Percentiles rank a stretch among this genome's conserved stretches.
These are phyloP conservation scores for Fagus sylvatica DNA, from an alignment of 306 rosid species.

Conservation along the genomic window DNA sequence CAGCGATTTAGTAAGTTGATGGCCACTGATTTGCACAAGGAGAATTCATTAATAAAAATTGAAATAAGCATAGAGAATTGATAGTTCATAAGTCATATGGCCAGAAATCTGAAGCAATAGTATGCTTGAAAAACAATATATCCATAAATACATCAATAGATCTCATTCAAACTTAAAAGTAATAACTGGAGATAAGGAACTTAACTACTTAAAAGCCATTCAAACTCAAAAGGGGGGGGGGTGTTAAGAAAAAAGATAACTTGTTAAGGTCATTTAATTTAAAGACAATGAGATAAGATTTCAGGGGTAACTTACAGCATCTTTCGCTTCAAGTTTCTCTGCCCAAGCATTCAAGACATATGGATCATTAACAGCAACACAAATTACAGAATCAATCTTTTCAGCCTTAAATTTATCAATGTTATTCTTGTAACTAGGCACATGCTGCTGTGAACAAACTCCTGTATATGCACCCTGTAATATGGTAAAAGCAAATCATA, in stretches of 20 bases:
- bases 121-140: too few relatives aligned
- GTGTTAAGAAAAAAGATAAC: neutral
- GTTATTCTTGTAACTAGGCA: slow-evolving; percentile 79
- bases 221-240: neutral
- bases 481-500: neutral
- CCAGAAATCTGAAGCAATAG: too few relatives aligned
- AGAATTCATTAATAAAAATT: too few relatives aligned
- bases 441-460: slow-evolving; percentile 89
- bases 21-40: neutral
- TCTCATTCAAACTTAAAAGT: too few relatives aligned
- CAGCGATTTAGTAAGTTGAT: neutral
- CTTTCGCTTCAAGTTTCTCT: slow-evolving; percentile 69
- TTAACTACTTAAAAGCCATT: neutral
- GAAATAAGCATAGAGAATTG: neutral
- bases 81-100: neutral
- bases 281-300: neutral
- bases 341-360: slow-evolving; percentile 84
- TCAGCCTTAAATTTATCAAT: slow-evolving; percentile 74
- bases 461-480: slow-evolving; percentile 94
- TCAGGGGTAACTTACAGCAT: slow-evolving; percentile 61
- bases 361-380: slow-evolving; percentile 91
- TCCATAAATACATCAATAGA: too few relatives aligned
- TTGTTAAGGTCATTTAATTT: neutral
- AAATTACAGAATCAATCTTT: slow-evolving; percentile 77
- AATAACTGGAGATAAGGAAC: neutral